Evolutionary conservation across 208 protist species (phyloP).

Genomic region (Trypanosoma lewisi): DNA sequence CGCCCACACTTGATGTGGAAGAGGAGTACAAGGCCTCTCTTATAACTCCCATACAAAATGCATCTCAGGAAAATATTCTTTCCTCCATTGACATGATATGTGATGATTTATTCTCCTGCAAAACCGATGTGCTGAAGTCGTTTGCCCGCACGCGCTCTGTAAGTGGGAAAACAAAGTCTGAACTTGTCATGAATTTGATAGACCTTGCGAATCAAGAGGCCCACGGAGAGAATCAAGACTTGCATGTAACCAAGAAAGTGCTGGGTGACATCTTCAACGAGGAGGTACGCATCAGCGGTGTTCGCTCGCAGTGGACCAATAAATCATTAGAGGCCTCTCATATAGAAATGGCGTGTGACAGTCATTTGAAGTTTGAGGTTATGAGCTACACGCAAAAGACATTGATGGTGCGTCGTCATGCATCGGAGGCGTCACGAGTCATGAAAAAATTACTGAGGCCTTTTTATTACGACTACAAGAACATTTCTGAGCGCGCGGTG

Average conservation of each 20-base stretch:
- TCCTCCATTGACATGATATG: slow-evolving; percentile 78
- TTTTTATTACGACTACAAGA: slow-evolving; percentile 82
- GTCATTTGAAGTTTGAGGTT: slow-evolving; percentile 68
- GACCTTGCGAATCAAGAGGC: slow-evolving; percentile 66
- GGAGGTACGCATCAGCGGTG: slow-evolving; percentile 78
- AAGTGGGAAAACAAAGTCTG: slow-evolving; percentile 45
- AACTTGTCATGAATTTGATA: slow-evolving; percentile 77
- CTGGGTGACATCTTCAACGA: slow-evolving; percentile 84
- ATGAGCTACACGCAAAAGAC: slow-evolving; percentile 80
- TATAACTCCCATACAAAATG: slow-evolving; percentile 1
- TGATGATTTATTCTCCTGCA: slow-evolving; percentile 87
- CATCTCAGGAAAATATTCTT: slow-evolving; percentile 47
- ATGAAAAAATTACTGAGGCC: slow-evolving; percentile 67
- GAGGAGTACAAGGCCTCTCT: slow-evolving; percentile 8
- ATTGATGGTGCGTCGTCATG: slow-evolving; percentile 77
- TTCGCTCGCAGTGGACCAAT: slow-evolving; percentile 83
- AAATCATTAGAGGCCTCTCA: slow-evolving; percentile 87
- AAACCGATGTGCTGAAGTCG: slow-evolving; percentile 72
- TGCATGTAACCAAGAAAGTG: slow-evolving; percentile 65
- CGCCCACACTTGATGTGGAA: slow-evolving; percentile 27
- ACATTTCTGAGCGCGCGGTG: slow-evolving; percentile 49
- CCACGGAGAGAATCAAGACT: slow-evolving; percentile 81
- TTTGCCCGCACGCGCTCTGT: slow-evolving; percentile 73
- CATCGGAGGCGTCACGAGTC: slow-evolving; percentile 52
- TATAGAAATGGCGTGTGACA: slow-evolving; percentile 79